Base-by-base conservation (phyloP, 177 flowering plant species). In the Vitis hybrid region DNA sequence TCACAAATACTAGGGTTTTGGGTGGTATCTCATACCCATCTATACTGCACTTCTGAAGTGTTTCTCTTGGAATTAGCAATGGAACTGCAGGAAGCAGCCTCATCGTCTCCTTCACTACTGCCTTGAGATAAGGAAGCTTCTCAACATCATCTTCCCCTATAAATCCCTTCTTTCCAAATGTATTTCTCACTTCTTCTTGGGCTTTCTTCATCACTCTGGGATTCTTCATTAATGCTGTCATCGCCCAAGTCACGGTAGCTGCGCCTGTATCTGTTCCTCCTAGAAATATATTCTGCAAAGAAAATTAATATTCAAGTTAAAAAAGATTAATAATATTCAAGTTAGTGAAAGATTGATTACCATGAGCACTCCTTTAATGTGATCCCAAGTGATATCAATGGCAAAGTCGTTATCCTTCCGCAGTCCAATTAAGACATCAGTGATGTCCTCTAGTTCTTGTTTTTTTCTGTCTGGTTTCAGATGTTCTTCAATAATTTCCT, bases 191-290 rank as follows among this genome's bases (percentile, higher is more conserved):
- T 18, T 18, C 18, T 18, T 18, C 18, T 18, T 18, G 18, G 18
- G 18, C 18, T 18, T 18, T 18, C 18, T 55, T 63, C 72, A 80
- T 69, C 1, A 50, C n/a, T 1, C 6, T 50, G 6, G 80, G 80
- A 18, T 71, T 65, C 57, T 56, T 71, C 65, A 74, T 69, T 10
- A 79, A 33, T 4, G 22, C 70, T 15, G 75, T 64, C 82, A 79
- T 73, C 12, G 77, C 76, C 82, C 82, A 79, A 0, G 62, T 69
- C 60, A 76, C 50, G 5, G 72, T 48, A n/a, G 77, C 74, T 3
- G 77, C 82, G 52, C 76, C 59, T 1, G 82, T 76, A 62, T 74
- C 79, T 9, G 79, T 73, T 51, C 82, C 82, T 11, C 73, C 82
- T 10, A 74, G 64, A 60, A 79, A 74, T 18, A 79, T 69, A 52